Percentiles rank a stretch among this genome's conserved stretches.
Evolutionary conservation across 495 filamentous ascomycete genomes (phyloP).

Genomic region (Penicillium roqueforti): DNA sequence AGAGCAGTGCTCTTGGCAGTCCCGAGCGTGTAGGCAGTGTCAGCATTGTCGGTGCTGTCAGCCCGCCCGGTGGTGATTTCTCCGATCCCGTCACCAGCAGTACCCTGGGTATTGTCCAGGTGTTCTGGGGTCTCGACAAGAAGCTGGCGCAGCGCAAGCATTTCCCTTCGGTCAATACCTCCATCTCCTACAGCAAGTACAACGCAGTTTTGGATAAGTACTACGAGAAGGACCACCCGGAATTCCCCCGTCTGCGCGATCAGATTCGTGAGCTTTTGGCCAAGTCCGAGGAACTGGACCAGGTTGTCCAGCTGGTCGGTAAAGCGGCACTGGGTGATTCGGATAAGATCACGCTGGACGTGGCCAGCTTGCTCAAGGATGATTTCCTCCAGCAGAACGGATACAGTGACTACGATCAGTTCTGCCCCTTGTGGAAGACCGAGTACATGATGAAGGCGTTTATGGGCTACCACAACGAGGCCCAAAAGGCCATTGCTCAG

Average conservation of each 20-base stretch:
- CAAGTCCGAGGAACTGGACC: slow-evolving; percentile 94
- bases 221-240: slow-evolving; percentile 88
- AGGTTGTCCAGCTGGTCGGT: slow-evolving; percentile 97
- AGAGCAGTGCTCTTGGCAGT: slow-evolving; percentile 78
- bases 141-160: slow-evolving; percentile 98
- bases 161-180: slow-evolving; percentile 98
- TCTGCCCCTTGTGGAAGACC: slow-evolving; percentile 99
- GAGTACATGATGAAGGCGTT: slow-evolving; percentile 99
- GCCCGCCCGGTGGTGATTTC: slow-evolving; percentile 97
- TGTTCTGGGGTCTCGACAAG: slow-evolving; percentile 99
- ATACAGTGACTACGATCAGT: slow-evolving; percentile 98
- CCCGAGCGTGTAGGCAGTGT: slow-evolving; percentile 85
- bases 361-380: slow-evolving; percentile 89
- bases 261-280: slow-evolving; percentile 88
- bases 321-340: slow-evolving; percentile 94
- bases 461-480: slow-evolving; percentile 96
- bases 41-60: slow-evolving; percentile 97
- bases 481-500: slow-evolving; percentile 88
- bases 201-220: slow-evolving; percentile 78
- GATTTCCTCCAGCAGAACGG: slow-evolving; percentile 99
- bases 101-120: slow-evolving; percentile 96
- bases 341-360: slow-evolving; percentile 97
- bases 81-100: slow-evolving; percentile 94
- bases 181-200: slow-evolving; percentile 96
- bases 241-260: slow-evolving; percentile 90